Evolutionary conservation across 169 alveolate genomes (phyloP), one percentile per base, ranked within the genome.

Genomic region (Eimeria maxima): DNA sequence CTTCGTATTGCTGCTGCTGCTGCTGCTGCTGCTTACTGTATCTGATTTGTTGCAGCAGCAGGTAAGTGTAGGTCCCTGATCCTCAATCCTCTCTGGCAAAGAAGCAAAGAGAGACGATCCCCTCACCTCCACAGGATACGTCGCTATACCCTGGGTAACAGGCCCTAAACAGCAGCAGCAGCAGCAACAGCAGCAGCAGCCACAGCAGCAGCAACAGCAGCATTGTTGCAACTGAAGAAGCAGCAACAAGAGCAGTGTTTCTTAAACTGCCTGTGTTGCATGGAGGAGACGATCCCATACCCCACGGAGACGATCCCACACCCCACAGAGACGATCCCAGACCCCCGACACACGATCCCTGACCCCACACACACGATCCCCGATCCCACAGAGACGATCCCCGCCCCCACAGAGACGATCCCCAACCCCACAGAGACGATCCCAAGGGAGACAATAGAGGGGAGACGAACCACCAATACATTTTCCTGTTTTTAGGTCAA

Each of bases 401-500:
- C n/a, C n/a, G n/a, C n/a, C 86, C 53, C 86, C 60, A 74, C n/a
- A 24, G 4, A 74, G 24, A 24, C 87, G 87, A 76, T 76, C 63
- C 87, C 63, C 24, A 5, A 45, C 42, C 44, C 44, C 44, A 42
- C 53, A 33, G 50, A 74, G 27, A 42, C 65, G 65, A 45, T 45
- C 87, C 80, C 80, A 14, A 16, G 27, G 80, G 45, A 69, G 45
- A 45, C 55, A 78, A 11, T 8, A 18, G 13, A 78, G 33, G 6
- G 33, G 33, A 13, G 76, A 38, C 95, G 44, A 16, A 95, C 97
- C 97, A 27, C 86, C 94, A 29, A 95, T 80, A 38, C 96, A 90
- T 47, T 96, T 93, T 22, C 97, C 97, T 4, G 97, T 96, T 83
- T 93, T 83, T 18, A 96, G 13, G 74, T 96, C 97, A 76, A 93